Base-by-base conservation (phyloP, 371 early-diverging fungal genomes). In the Actinomortierella wolfii region DNA sequence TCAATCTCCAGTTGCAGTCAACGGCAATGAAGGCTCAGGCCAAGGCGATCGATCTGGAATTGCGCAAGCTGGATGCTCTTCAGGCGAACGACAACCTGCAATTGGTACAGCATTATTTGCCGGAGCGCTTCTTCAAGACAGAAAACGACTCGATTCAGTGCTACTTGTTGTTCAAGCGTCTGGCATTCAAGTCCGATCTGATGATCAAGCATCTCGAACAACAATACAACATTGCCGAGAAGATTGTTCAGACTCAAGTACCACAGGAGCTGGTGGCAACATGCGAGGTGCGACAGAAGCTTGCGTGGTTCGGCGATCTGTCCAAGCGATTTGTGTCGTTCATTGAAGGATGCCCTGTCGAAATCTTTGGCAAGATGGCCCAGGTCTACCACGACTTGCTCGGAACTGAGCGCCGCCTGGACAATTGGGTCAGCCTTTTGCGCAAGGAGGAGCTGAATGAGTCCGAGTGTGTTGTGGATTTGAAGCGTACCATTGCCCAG, bases 41-140 rank as follows among this genome's bases (percentile, higher is more conserved):
- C 11, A 92, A 92, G 77, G 82, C 92, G 4, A 88, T 97, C 42
- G 97, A 97, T 63, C 80, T 96, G 44, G 96, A 96, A 54, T 76
- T 97, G 41, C 86, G 93, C 9, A 89, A 91, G 57, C 67, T 96
- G 50, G 96, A 97, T 26, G 92, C 90, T 6, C 73, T 78, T 13
- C 95, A 96, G 68, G 94, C 94, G 0, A 81, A 80, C 11, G 89
- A 92, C 62, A 87, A 94, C 53, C 67, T 97, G 39, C 81, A 74
- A 40, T 79, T 88, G 54, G 80, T 91, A 21, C 80, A 92, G 81
- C 86, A 89, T 1, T 97, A 92, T 64, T 75, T 96, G 25, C 96
- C 97, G 0, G 92, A 92, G 17, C 79, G 89, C 7, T 94, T 95
- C 76, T 89, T 90, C 77, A 80, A 82, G 54, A 84, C 83, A 5